These are phyloP conservation scores for Phaeosphaeria sp. DNA, from an alignment of 2,329 filamentous ascomycete genomes.

Conservation along the genomic window DNA sequence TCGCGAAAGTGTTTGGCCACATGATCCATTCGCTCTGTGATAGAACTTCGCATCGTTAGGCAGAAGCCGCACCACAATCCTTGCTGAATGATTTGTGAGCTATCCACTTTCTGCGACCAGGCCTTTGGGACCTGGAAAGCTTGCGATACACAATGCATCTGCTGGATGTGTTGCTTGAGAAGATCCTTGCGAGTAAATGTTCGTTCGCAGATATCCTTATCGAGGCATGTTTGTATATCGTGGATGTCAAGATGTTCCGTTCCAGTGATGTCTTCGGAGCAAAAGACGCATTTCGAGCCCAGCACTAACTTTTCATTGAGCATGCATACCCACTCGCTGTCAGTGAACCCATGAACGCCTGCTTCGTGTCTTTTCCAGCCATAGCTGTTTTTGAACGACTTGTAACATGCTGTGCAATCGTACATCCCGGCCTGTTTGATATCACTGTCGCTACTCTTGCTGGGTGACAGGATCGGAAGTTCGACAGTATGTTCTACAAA, in stretches of 20 bases:
- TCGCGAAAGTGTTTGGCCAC: constrained; percentile 18
- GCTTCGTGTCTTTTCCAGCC: constrained; percentile 22
- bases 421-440: constrained; percentile 1
- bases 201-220: background rate
- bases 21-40: constrained; percentile 15
- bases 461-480: background rate
- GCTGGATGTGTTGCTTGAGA: constrained; percentile 20
- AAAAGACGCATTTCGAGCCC: constrained; percentile 14
- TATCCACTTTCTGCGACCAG: constrained; percentile 5
- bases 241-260: constrained; percentile 15
- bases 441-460: background rate
- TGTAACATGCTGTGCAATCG: constrained; percentile 14
- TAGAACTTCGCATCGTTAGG: background rate
- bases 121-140: constrained; percentile 9
- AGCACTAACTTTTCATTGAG: constrained; percentile 2
- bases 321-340: constrained; percentile 18
- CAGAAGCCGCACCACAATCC: constrained; percentile 29
- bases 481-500: background rate
- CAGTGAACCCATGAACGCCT: constrained; percentile 12
- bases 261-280: constrained; percentile 1
- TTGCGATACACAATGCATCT: constrained; percentile 12
- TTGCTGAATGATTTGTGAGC: background rate
- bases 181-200: constrained; percentile 20
- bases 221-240: constrained; percentile 6
- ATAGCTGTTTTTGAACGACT: constrained; percentile 12